Evolutionary conservation across 495 filamentous ascomycete species (phyloP), one percentile per base, ranked within the genome.

Genomic region (Lentithecium fluviatile): DNA sequence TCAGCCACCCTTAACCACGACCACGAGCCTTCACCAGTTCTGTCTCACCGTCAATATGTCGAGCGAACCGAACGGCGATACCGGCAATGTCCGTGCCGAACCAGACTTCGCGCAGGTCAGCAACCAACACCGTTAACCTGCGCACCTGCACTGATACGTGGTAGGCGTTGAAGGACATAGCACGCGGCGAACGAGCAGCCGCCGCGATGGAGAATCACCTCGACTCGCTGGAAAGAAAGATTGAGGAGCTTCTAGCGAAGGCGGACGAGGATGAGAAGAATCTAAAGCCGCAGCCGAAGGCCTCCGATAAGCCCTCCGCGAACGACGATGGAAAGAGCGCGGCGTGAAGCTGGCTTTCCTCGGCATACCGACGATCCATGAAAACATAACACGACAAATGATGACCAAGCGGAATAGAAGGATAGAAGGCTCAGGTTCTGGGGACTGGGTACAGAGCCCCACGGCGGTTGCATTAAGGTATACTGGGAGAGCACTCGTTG

Each of bases 171-270:
- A 63, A 74, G 45, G 74, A 76, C 25, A 70, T 76, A n/a, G 64
- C 71, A 0, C 63, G 80, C 48, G 84, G 83, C 51, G 84, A 87
- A 68, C 74, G 73, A 56, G 80, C 82, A 7, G 84, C 83, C 7
- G 67, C 75, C 8, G 79, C 76, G 3, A 66, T 87, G 47, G 84
- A 87, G 66, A 77, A 74, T 24, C 79, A 83, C 49, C 73, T 87
- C 37, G 74, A 67, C 26, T 65, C 64, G 6, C 64, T 87, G 29
- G 84, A 87, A 69, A 67, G 68, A 51, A 84, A 80, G 71, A 82
- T 87, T 34, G 82, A 85, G 45, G 77, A 75, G 43, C 65, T 86
- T n/a, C 72, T 87, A 1, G 78, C 77, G 10, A 68, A 75, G 37
- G 78, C 78, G 11, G 78, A 81, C 36, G 66, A 65, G 26, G 66